Conservation (phyloP, 202 grass and related monocot genomes). For the Bolboschoenoplectus hybrid region DNA sequence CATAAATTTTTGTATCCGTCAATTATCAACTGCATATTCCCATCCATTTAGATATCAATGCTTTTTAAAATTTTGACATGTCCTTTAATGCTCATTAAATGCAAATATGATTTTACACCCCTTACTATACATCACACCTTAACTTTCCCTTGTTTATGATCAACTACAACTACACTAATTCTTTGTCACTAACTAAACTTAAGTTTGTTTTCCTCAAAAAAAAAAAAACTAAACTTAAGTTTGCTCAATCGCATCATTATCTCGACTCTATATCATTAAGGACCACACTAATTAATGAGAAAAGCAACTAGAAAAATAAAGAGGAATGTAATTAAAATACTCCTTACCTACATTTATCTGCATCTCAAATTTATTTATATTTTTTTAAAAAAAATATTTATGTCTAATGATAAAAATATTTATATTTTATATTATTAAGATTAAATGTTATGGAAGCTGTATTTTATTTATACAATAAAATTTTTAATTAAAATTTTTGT, state of each 20-base stretch:
- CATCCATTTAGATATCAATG: too few species aligned
- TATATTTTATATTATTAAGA: too few species aligned
- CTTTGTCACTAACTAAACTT: neutral
- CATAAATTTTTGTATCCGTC: neutral
- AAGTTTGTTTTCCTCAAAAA: neutral
- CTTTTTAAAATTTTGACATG: neutral
- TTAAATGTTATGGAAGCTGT: too few species aligned
- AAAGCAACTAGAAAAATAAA: neutral
- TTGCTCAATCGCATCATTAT: neutral
- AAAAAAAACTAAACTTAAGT: neutral
- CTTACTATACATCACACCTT: neutral
- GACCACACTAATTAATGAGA: neutral
- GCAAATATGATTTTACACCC: neutral
- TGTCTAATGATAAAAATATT: too few species aligned
- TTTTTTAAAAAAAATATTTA: too few species aligned
- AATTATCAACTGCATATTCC: neutral
- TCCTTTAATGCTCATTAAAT: too few species aligned
- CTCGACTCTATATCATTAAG: neutral
- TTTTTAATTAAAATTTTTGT: too few species aligned
- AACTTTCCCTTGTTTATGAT: neutral
- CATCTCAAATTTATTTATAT: too few species aligned
- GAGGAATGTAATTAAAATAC: neutral
- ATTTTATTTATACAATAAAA: too few species aligned
- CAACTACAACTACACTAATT: neutral
- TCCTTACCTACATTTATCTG: too few species aligned